phyloP scores from a whole-genome alignment of 345 rosid genomes.

The Linum trigynum region DNA sequence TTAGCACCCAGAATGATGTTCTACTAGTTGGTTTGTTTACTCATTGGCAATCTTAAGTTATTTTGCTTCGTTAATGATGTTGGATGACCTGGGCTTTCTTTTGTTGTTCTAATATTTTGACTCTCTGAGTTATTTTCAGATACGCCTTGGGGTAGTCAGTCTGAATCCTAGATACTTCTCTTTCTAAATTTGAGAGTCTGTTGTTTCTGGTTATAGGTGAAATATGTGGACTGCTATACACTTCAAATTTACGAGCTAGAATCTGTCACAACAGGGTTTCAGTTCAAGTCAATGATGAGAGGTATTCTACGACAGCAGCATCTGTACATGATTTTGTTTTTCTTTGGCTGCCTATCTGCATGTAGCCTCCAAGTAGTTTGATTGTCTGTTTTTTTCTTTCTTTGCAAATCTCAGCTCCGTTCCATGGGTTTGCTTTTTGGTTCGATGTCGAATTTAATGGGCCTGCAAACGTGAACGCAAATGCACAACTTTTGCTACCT shows the following conservation, averaged over 20 bases:
- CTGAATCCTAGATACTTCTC: background rate
- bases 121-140: background rate
- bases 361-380: background rate
- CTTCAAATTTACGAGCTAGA: constrained; percentile 70
- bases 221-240: constrained; percentile 74
- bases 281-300: constrained; percentile 91
- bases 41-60: too few species aligned
- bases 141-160: background rate
- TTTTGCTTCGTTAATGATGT: too few species aligned
- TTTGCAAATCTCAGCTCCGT: constrained; percentile 52
- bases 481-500: constrained; percentile 17
- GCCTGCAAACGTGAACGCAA: constrained; percentile 34
- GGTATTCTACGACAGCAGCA: constrained; percentile 29
- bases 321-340: constrained; percentile 4
- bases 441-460: constrained; percentile 81
- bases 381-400: constrained; percentile 11
- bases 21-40: too few species aligned
- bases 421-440: constrained; percentile 99
- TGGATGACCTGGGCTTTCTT: too few species aligned
- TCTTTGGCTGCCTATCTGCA: background rate
- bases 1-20: too few species aligned
- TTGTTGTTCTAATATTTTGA: too few species aligned
- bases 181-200: too few species aligned
- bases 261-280: constrained; percentile 60
- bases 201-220: constrained; percentile 42